These are phyloP conservation scores for Globisporangium splendens DNA, from an alignment of 352 stramenopile species.

Conservation along the genomic window DNA sequence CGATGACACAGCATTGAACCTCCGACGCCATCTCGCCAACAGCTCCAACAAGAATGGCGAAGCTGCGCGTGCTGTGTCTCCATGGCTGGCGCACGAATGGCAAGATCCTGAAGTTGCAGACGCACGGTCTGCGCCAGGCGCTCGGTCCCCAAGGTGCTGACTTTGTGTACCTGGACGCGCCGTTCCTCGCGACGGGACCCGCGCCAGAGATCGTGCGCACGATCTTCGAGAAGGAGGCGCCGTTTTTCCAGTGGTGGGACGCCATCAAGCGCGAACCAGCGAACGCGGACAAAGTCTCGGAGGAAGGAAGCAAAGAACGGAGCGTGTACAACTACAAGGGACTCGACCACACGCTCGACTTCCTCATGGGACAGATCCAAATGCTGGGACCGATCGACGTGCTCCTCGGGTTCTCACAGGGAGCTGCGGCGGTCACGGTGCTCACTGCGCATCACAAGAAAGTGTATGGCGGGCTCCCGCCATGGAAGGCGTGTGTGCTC, in stretches of 20 bases:
- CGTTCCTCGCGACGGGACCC: conserved; percentile 51
- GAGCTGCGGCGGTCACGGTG: conserved; percentile 47
- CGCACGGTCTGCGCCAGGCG: conserved; percentile 44
- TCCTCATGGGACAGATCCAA: conserved; percentile 43
- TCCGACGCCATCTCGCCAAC: not conserved
- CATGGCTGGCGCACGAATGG: conserved; percentile 78
- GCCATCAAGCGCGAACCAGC: conserved; percentile 30
- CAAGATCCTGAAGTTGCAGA: conserved; percentile 58
- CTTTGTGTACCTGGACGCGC: conserved; percentile 63
- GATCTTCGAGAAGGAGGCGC: conserved; percentile 48
- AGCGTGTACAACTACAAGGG: conserved; percentile 53
- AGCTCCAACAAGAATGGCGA: conserved; percentile 7
- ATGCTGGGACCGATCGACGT: conserved; percentile 51
- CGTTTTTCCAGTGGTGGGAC: conserved; percentile 83
- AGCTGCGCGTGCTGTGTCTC: conserved; percentile 73
- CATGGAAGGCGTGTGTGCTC: conserved; percentile 60
- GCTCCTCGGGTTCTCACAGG: conserved; percentile 74
- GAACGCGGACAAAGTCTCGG: conserved; percentile 10
- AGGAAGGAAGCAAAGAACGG: conserved; percentile 9
- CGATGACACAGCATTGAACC: conserved; percentile 9
- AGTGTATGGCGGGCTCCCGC: conserved; percentile 36
- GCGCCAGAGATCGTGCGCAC: conserved; percentile 56
- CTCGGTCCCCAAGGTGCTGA: conserved; percentile 40
- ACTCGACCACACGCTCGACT: conserved; percentile 60
- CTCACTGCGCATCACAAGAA: conserved; percentile 64